Conservation (phyloP, 768 basidiomycete species). For the Lactarius tabidus region DNA sequence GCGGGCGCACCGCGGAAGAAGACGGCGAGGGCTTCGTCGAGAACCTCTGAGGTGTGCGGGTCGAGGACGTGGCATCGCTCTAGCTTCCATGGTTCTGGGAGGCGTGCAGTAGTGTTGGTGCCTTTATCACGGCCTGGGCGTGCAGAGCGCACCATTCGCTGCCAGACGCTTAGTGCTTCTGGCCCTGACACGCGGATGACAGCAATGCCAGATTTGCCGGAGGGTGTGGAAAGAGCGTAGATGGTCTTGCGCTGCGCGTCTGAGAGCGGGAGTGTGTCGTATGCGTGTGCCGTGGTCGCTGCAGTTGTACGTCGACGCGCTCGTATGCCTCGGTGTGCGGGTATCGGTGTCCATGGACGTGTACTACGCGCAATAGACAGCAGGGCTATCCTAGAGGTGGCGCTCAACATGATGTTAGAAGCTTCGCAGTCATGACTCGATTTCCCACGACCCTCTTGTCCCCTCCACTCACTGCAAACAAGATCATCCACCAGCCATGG, state of each 20-base stretch:
- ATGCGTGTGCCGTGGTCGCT: background rate
- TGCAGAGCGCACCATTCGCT: slow-evolving; percentile 46
- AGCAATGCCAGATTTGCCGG: slow-evolving; percentile 80
- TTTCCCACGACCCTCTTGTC: background rate
- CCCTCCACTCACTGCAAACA: slow-evolving; percentile 3
- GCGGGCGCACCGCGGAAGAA: slow-evolving; percentile 65
- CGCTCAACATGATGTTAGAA: slow-evolving; percentile 1
- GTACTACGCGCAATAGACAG: background rate
- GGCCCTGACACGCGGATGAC: slow-evolving; percentile 83
- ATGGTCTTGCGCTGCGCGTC: slow-evolving; percentile 69
- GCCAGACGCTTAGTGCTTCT: slow-evolving; percentile 59
- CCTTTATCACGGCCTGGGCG: background rate
- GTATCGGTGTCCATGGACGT: background rate
- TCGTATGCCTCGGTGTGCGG: background rate
- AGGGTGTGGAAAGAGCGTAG: slow-evolving; percentile 83
- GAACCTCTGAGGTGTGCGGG: slow-evolving; percentile 51
- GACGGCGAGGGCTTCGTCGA: slow-evolving; percentile 80
- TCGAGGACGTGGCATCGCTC: slow-evolving; percentile 66
- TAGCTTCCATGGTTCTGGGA: slow-evolving; percentile 62
- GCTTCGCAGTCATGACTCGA: background rate
- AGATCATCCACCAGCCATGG: slow-evolving; percentile 45
- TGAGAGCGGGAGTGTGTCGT: slow-evolving; percentile 32
- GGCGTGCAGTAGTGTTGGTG: background rate
- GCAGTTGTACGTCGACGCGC: background rate
- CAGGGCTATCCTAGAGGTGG: background rate